A percentile compares a stretch with the other conserved stretches of the same genome.
These are phyloP conservation scores for Fusarium poae DNA, from an alignment of 2,329 filamentous ascomycete genomes.

Conservation along the genomic window DNA sequence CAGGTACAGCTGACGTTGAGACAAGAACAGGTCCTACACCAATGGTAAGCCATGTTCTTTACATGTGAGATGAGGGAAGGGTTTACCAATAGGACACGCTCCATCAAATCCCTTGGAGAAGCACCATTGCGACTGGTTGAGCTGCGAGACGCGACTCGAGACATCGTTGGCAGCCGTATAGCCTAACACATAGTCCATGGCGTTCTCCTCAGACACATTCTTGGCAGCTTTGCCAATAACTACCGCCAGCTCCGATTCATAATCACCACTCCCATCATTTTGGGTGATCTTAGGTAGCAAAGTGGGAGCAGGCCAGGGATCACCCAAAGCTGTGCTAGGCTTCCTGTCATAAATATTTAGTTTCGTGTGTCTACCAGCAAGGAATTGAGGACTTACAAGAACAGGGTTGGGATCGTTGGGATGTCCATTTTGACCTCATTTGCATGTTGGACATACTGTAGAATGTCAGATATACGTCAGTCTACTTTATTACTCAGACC, in stretches of 20 bases:
- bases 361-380: accelerated
- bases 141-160: background rate
- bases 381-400: background rate
- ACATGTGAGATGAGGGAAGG: accelerated
- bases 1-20: background rate
- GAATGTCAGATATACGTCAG: accelerated
- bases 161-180: conserved; percentile 17
- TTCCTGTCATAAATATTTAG: background rate
- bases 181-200: background rate
- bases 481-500: accelerated
- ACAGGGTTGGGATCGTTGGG: conserved; percentile 9
- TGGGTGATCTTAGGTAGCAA: conserved; percentile 13
- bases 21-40: background rate
- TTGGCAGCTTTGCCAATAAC: conserved; percentile 15
- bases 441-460: conserved; percentile 14
- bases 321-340: background rate
- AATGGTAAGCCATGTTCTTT: accelerated
- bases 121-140: conserved; percentile 17
- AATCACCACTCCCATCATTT: conserved; percentile 15
- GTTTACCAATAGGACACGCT: conserved; percentile 14
- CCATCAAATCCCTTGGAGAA: conserved; percentile 23
- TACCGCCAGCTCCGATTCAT: conserved; percentile 10
- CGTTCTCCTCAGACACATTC: conserved; percentile 4
- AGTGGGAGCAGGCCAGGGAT: background rate
- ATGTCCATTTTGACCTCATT: conserved; percentile 17